Percentiles rank a stretch among this genome's conserved stretches.
These are phyloP conservation scores for Amanita polypyramis DNA, from an alignment of 768 basidiomycete genomes.

Conservation along the genomic window DNA sequence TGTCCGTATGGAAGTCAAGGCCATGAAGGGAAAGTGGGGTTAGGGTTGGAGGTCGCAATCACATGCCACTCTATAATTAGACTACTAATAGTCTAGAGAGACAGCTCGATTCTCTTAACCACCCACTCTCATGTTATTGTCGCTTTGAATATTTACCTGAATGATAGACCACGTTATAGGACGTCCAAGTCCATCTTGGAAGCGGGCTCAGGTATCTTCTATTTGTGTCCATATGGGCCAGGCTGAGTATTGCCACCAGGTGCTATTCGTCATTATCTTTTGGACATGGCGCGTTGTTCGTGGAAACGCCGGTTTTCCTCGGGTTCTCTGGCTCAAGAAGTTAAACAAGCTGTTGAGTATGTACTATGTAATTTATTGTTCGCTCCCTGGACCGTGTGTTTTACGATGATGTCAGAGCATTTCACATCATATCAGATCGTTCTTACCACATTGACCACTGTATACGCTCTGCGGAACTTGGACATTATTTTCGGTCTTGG, in stretches of 20 bases:
- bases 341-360: slow-evolving; percentile 52
- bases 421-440: slow-evolving; percentile 98
- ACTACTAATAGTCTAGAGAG: background rate
- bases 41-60: slow-evolving; percentile 12
- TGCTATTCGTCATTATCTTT: slow-evolving; percentile 84
- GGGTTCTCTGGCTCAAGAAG: slow-evolving; percentile 51
- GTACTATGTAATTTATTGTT: slow-evolving; percentile 34
- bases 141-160: slow-evolving; percentile 7
- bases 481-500: slow-evolving; percentile 79
- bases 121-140: background rate
- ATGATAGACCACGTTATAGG: slow-evolving; percentile 96
- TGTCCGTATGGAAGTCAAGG: slow-evolving; percentile 29
- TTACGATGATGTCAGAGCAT: slow-evolving; percentile 35
- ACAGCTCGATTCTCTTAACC: slow-evolving; percentile 9
- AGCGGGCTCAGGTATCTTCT: slow-evolving; percentile 60
- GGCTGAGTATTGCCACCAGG: slow-evolving; percentile 33
- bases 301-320: slow-evolving; percentile 55
- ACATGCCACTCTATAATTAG: slow-evolving; percentile 12
- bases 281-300: slow-evolving; percentile 77
- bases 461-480: slow-evolving; percentile 78
- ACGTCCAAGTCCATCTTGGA: slow-evolving; percentile 83
- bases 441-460: slow-evolving; percentile 69
- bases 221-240: background rate
- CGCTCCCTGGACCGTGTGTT: background rate
- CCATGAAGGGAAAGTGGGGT: slow-evolving; percentile 12